Conservation (phyloP, 1,284 basidiomycete genomes). For the Austroboletus novae-zelandiae region DNA sequence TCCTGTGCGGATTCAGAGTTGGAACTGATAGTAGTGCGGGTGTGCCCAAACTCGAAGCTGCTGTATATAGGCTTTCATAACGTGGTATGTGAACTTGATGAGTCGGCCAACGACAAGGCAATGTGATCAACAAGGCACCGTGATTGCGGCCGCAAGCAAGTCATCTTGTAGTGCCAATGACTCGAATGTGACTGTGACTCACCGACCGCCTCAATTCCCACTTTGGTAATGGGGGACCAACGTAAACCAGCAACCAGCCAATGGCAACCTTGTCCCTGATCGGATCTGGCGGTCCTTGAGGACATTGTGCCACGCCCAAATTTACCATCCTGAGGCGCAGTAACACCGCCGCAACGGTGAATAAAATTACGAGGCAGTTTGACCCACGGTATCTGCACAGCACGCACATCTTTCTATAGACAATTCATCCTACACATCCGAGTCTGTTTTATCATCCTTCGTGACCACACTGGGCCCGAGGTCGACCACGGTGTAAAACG, state of each 20-base stretch:
- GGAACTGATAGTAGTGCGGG: background rate
- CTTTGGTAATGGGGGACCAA: background rate
- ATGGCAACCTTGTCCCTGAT: background rate
- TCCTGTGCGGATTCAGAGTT: slow-evolving; percentile 1
- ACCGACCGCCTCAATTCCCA: background rate
- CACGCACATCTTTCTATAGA: background rate
- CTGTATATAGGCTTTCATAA: slow-evolving; percentile 1
- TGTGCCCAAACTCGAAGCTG: background rate
- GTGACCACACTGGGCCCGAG: slow-evolving; percentile 68
- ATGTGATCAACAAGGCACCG: background rate
- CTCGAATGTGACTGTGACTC: background rate
- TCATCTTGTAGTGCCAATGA: background rate
- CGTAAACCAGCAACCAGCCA: background rate
- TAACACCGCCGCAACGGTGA: background rate
- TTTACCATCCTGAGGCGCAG: background rate
- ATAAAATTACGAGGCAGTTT: too few relatives aligned
- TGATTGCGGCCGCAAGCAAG: background rate
- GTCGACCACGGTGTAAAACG: slow-evolving; percentile 81
- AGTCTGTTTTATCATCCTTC: slow-evolving; percentile 47
- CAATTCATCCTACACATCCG: slow-evolving; percentile 18
- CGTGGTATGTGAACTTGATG: background rate
- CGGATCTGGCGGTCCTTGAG: background rate
- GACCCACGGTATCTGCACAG: too few relatives aligned
- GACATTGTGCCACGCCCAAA: background rate
- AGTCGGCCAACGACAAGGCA: background rate